These are phyloP conservation scores for Torulaspora delbrueckii DNA, from an alignment of 805 yeast genomes.

Conservation along the genomic window DNA sequence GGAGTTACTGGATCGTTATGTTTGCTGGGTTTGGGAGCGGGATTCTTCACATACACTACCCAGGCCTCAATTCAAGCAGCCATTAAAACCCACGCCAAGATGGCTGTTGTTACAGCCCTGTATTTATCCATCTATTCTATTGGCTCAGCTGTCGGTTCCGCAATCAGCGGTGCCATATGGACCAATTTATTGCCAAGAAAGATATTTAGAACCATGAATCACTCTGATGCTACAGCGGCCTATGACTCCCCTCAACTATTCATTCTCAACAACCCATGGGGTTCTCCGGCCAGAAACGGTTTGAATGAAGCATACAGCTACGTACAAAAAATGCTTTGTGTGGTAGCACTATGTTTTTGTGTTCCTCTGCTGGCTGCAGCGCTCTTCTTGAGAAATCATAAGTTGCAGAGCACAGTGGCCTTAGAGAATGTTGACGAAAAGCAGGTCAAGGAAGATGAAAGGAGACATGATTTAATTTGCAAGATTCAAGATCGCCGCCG, in stretches of 20 bases:
- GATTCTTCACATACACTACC: conserved; percentile 64
- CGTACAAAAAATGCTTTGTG: conserved; percentile 49
- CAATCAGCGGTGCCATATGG: conserved; percentile 70
- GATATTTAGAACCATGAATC: conserved; percentile 36
- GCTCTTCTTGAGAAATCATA: conserved; percentile 49
- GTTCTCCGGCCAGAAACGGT: conserved; percentile 48
- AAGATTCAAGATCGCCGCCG: conserved; percentile 2
- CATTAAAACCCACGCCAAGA: conserved; percentile 51
- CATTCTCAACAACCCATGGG: conserved; percentile 47
- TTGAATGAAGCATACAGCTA: conserved; percentile 50
- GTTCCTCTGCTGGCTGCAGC: conserved; percentile 46
- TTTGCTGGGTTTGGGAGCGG: conserved; percentile 70
- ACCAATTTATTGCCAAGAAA: conserved; percentile 48
- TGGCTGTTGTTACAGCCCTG: conserved; percentile 58
- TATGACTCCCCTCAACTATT: conserved; percentile 49
- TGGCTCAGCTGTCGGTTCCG: conserved; percentile 59
- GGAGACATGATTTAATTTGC: conserved; percentile 1
- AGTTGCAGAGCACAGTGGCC: conserved; percentile 30
- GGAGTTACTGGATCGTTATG: conserved; percentile 65
- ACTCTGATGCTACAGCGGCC: conserved; percentile 38
- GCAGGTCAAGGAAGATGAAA: conserved; percentile 3
- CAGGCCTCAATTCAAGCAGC: conserved; percentile 58
- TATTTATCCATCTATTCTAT: conserved; percentile 53
- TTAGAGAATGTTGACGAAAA: conserved; percentile 6
- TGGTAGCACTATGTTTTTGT: conserved; percentile 50